Evolutionary conservation across 2,329 filamentous ascomycete genomes (phyloP).

Genomic region (Cordyceps cateniannulata): DNA sequence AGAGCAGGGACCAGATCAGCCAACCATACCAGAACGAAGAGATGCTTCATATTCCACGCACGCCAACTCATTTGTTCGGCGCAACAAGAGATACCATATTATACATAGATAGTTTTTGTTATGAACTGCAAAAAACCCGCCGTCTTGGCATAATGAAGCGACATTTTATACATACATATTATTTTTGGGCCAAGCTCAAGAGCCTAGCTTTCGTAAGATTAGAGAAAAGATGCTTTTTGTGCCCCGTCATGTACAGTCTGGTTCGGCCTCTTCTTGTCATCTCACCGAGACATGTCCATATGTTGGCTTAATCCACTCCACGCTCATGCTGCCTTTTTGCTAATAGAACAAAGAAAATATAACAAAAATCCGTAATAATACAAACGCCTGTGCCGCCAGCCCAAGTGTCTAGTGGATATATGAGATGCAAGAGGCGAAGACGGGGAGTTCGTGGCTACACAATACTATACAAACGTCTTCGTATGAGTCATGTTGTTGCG

Average conservation of each 20-base stretch:
- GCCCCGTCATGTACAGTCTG: neutral
- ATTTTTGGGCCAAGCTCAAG: neutral
- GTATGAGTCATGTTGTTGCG: neutral
- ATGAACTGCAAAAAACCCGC: neutral
- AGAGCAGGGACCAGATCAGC: neutral
- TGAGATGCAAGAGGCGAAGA: neutral
- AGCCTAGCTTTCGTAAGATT: neutral
- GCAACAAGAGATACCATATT: conserved; percentile 3
- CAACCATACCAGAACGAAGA: neutral
- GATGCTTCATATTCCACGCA: neutral
- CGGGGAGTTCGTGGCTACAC: conserved; percentile 4
- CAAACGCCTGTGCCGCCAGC: conserved; percentile 8
- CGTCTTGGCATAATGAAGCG: neutral
- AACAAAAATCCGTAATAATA: conserved; percentile 5
- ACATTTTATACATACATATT: neutral
- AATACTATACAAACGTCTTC: conserved; percentile 8
- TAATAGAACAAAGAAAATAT: conserved; percentile 5
- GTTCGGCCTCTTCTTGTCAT: neutral
- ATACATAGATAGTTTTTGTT: neutral
- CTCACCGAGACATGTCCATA: neutral
- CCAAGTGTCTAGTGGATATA: conserved; percentile 5
- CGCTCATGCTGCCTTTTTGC: neutral
- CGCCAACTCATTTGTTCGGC: neutral
- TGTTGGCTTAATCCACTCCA: neutral
- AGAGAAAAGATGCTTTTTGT: neutral